phyloP scores from a whole-genome alignment of 352 stramenopile species.

The Globisporangium sylvaticum region DNA sequence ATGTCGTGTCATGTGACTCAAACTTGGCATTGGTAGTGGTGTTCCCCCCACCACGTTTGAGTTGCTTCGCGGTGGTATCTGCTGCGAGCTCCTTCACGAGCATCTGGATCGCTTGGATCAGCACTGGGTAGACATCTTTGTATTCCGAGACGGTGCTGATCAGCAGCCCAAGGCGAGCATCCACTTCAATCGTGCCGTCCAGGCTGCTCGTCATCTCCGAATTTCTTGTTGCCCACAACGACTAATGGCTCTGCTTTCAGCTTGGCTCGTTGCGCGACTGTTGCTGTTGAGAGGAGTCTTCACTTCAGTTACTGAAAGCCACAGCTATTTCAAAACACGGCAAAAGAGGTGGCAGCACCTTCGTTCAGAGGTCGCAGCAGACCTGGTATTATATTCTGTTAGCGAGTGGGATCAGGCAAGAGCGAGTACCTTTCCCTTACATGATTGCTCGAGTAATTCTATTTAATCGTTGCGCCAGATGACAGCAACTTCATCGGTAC shows the following conservation, averaged over 20 bases:
- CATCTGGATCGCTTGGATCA: conserved; percentile 23
- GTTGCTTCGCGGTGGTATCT: neutral
- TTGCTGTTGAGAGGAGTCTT: neutral
- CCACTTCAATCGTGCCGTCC: conserved; percentile 14
- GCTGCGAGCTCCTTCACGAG: conserved; percentile 15
- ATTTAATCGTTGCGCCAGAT: conserved; percentile 91
- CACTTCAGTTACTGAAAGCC: neutral
- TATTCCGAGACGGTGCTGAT: conserved; percentile 29
- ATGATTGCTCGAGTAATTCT: neutral
- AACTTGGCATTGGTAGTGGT: neutral
- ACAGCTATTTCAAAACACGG: conserved; percentile 4
- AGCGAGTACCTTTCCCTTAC: neutral
- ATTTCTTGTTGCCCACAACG: neutral
- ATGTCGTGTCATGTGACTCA: neutral
- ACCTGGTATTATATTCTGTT: neutral
- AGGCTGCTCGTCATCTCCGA: neutral
- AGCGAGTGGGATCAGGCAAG: neutral
- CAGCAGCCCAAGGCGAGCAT: conserved; percentile 22
- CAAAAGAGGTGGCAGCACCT: neutral
- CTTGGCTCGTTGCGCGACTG: neutral
- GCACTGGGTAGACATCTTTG: conserved; percentile 27
- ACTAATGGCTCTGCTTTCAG: neutral
- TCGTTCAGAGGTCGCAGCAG: neutral
- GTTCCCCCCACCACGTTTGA: neutral
- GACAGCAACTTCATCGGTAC: conserved; percentile 97